Base-by-base conservation (phyloP, 495 filamentous ascomycete species). In the Aspergillus ellipticus region DNA sequence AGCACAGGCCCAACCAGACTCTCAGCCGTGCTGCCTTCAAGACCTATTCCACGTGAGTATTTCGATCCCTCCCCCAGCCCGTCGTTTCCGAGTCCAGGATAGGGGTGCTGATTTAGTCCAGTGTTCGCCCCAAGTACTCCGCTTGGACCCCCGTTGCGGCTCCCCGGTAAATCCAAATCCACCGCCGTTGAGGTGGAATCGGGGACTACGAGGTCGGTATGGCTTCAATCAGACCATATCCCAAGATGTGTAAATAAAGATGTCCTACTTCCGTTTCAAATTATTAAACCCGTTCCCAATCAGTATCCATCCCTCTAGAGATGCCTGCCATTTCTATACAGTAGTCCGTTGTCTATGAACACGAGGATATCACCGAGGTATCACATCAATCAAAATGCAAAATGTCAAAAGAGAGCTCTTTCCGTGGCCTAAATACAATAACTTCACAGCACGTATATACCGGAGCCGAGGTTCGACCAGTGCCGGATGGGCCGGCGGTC, bases 11-110 rank as follows among this genome's bases (percentile, higher is more conserved):
- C 46, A 95, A 87, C 68, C 70, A 83, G 58, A 96, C 94, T 15
- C 71, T 78, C 42, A 84, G 76, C 49, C 83, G 89, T 51, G 90
- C 79, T 51, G 92, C 91, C 10, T 99, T 83, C 78, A 93, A 88
- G 78, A 82, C 95, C 15, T 99, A 97, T 70, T 95, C 81, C 72
- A 98, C 94, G 93, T 96, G 69, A 65, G 89, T 84, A 51, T 20
- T 15, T 47, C 8, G n/a, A 19, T 46, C 33, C 35, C 19, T 39
- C 11, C 4, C 10, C n/a, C n/a, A n/a, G n/a, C n/a, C n/a, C n/a
- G n/a, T n/a, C n/a, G n/a, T n/a, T n/a, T 24, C 2, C 15, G 4
- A 10, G 20, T 33, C 7, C n/a, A 5, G 15, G 8, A 26, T 49
- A 45, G 51, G 53, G 16, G 17, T 16, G 37, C 31, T 55, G 41